Conservation (phyloP, 768 basidiomycete genomes). For the Podaxis carcinomalis region DNA sequence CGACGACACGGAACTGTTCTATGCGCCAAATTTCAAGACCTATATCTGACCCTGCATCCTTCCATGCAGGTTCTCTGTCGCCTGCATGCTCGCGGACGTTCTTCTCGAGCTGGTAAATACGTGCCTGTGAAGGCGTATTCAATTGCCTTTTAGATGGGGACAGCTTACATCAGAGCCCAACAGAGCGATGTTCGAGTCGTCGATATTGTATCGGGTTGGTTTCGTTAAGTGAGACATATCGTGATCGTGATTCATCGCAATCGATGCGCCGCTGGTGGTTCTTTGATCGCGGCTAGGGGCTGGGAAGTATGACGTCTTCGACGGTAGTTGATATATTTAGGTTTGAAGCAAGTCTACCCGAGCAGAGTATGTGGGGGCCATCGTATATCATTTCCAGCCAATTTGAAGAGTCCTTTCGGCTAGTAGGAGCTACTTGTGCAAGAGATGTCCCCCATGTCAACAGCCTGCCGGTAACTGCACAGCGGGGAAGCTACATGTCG, state of each 20-base stretch:
- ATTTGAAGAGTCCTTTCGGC: too few relatives aligned
- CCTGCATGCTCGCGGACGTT: conserved; percentile 49
- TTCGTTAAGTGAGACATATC: conserved; percentile 42
- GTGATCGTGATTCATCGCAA: background rate
- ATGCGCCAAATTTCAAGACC: conserved; percentile 58
- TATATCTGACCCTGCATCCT: conserved; percentile 33
- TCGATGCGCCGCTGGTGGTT: background rate
- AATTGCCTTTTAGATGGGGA: background rate
- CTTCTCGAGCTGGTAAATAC: conserved; percentile 45
- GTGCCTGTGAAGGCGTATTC: background rate
- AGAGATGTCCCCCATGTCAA: too few relatives aligned
- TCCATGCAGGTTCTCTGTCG: conserved; percentile 48
- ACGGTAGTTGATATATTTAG: background rate
- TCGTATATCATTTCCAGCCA: too few relatives aligned
- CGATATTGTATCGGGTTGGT: conserved; percentile 48
- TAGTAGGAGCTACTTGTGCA: too few relatives aligned
- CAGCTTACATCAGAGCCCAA: conserved; percentile 55
- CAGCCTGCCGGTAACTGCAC: too few relatives aligned
- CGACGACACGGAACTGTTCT: conserved; percentile 49
- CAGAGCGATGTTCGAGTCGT: conserved; percentile 59
- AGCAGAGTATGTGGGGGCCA: too few relatives aligned
- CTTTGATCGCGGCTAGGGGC: background rate
- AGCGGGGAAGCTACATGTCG: too few relatives aligned
- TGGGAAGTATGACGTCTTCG: background rate
- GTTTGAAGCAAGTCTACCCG: too few relatives aligned